Percentiles rank a stretch among this genome's conserved stretches.
These are phyloP conservation scores for Candida insectalens DNA, from an alignment of 805 yeast species.

Conservation along the genomic window DNA sequence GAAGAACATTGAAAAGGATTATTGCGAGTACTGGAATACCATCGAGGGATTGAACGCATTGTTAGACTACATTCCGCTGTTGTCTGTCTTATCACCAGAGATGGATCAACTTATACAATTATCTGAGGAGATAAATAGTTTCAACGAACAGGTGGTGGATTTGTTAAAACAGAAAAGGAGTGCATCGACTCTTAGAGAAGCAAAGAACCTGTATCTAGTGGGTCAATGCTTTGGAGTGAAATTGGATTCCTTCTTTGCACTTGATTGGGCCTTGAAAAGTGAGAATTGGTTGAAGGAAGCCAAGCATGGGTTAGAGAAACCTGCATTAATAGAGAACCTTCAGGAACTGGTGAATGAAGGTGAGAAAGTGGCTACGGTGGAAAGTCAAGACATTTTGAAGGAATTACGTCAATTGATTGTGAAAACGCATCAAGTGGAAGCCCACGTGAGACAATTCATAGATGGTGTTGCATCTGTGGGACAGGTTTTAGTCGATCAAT, in stretches of 20 bases:
- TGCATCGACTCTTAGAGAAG: slow-evolving; percentile 28
- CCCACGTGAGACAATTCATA: slow-evolving; percentile 3
- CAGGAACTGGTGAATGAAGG: slow-evolving; percentile 17
- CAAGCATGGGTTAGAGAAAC: slow-evolving; percentile 6
- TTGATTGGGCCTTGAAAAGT: slow-evolving; percentile 29
- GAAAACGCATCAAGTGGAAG: slow-evolving; percentile 7
- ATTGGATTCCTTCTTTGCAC: slow-evolving; percentile 35
- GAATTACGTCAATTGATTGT: slow-evolving; percentile 6
- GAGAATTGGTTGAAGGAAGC: slow-evolving; percentile 28
- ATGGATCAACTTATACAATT: slow-evolving; percentile 48
- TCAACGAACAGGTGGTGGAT: slow-evolving; percentile 34
- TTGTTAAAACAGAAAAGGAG: slow-evolving; percentile 23
- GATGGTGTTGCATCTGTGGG: background rate
- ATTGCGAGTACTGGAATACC: slow-evolving; percentile 4
- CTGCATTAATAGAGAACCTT: slow-evolving; percentile 15
- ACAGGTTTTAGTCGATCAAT: background rate
- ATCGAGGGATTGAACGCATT: slow-evolving; percentile 28
- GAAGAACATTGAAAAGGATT: slow-evolving; percentile 2
- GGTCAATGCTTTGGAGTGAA: slow-evolving; percentile 55
- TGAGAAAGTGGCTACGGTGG: slow-evolving; percentile 6
- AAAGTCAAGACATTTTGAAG: slow-evolving; percentile 9
- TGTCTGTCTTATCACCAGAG: slow-evolving; percentile 48
- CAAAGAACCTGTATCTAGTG: slow-evolving; percentile 41
- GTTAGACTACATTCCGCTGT: slow-evolving; percentile 34
- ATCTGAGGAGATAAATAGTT: slow-evolving; percentile 40